Evolutionary conservation across 176 grass and related monocot species (phyloP).

Genomic region (Ensete glaucum): DNA sequence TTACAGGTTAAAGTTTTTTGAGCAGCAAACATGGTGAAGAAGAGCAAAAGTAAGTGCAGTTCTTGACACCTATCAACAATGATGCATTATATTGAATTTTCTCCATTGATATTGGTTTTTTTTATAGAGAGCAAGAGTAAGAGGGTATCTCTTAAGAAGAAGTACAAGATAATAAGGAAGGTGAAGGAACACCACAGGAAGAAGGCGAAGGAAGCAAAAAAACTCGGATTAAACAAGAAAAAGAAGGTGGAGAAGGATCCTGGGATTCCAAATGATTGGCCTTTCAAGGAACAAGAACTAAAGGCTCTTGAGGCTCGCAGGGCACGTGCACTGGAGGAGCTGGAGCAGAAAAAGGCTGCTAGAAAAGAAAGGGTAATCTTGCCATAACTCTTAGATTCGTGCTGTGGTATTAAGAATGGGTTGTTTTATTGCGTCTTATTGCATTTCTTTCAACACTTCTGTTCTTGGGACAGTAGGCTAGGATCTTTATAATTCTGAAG

Average conservation of each 20-base stretch:
- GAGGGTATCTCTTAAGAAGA: constrained; percentile 59
- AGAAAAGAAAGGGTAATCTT: constrained; percentile 70
- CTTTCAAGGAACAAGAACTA: constrained; percentile 92
- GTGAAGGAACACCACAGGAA: constrained; percentile 97
- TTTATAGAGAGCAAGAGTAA: constrained; percentile 84
- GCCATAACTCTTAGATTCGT: neutral
- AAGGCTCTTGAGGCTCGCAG: constrained; percentile 67
- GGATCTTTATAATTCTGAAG: too few relatives aligned
- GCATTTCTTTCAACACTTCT: too few relatives aligned
- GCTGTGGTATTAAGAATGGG: neutral
- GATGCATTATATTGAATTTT: neutral
- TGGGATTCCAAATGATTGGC: constrained; percentile 92
- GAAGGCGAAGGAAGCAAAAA: constrained; percentile 67
- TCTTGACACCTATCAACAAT: neutral
- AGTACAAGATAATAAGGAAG: constrained; percentile 84
- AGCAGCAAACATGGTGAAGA: constrained; percentile 66
- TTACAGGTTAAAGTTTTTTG: neutral
- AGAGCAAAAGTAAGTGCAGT: constrained; percentile 62
- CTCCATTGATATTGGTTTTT: neutral
- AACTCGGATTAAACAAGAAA: constrained; percentile 32
- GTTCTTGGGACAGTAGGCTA: too few relatives aligned
- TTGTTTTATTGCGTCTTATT: too few relatives aligned
- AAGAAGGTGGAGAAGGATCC: constrained; percentile 92
- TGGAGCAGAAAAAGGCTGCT: constrained; percentile 81
- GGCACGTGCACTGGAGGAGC: constrained; percentile 55